A percentile compares a stretch with the other conserved stretches of the same genome.
Evolutionary conservation across 2,329 filamentous ascomycete species (phyloP).

Genomic region (Apiospora malaysiana): DNA sequence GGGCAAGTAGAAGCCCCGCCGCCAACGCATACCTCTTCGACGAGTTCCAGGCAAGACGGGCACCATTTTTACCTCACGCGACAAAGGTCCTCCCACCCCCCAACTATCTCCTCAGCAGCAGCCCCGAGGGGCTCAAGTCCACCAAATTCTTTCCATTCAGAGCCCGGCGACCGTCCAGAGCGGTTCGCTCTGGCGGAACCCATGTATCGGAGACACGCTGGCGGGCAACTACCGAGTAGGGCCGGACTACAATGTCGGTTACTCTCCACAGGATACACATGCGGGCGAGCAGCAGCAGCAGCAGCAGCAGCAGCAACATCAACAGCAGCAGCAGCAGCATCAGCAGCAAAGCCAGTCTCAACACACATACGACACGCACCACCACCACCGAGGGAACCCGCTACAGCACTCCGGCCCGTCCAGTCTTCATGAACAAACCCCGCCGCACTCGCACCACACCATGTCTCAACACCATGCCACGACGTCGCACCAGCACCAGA

Average conservation of each 20-base stretch:
- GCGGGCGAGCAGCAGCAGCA: conserved; percentile 68
- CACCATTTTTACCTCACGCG: conserved; percentile 40
- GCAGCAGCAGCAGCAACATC: conserved; percentile 53
- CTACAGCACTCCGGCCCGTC: conserved; percentile 55
- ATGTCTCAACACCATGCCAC: conserved; percentile 52
- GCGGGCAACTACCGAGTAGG: conserved; percentile 76
- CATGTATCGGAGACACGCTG: conserved; percentile 75
- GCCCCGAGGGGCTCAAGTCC: conserved; percentile 60
- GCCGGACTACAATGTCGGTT: conserved; percentile 76
- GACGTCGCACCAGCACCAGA: conserved; percentile 54
- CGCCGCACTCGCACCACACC: conserved; percentile 45
- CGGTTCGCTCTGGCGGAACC: conserved; percentile 78
- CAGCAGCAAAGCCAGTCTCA: conserved; percentile 45
- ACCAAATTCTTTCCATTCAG: conserved; percentile 66
- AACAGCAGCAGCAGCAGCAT: conserved; percentile 38
- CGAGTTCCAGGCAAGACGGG: conserved; percentile 38
- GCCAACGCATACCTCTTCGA: conserved; percentile 34
- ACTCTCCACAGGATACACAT: conserved; percentile 71
- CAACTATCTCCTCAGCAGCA: conserved; percentile 46
- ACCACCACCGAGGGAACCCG: conserved; percentile 54
- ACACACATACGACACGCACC: conserved; percentile 34
- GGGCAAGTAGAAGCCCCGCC: conserved; percentile 38
- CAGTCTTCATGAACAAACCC: conserved; percentile 52
- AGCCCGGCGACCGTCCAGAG: conserved; percentile 74
- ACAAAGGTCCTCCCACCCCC: conserved; percentile 36